Evolutionary conservation across 768 basidiomycete species (phyloP).

Genomic region (Calvatia gigantea): DNA sequence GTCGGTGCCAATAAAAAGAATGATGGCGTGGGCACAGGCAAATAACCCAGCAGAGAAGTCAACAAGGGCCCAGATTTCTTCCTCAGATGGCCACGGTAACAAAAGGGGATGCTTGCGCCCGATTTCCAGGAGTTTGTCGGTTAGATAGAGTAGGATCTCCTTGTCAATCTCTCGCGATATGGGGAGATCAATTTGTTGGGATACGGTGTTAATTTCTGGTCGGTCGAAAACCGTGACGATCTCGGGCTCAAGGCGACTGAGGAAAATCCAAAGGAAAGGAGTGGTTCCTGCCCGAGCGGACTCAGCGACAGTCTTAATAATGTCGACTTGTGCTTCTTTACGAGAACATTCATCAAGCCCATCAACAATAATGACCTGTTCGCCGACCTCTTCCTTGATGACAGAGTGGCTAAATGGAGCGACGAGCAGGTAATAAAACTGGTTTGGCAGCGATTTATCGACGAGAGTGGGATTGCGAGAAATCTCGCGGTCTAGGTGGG

Average conservation of each 20-base stretch:
- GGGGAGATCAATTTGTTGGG: slow-evolving; percentile 3
- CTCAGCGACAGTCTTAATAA: background rate
- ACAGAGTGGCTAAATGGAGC: background rate
- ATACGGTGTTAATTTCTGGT: too few species aligned
- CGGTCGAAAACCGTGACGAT: background rate
- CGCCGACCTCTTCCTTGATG: background rate
- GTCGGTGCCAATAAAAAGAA: slow-evolving; percentile 2
- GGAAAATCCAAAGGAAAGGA: background rate
- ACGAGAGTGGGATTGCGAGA: too few species aligned
- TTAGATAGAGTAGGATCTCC: slow-evolving; percentile 9
- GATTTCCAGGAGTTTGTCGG: slow-evolving; percentile 4
- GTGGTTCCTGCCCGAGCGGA: background rate
- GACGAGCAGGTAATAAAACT: background rate
- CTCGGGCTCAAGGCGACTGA: background rate
- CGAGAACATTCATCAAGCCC: too few species aligned
- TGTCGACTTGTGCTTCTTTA: background rate
- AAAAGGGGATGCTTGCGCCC: background rate
- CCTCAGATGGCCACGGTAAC: slow-evolving; percentile 8
- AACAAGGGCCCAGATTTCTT: background rate
- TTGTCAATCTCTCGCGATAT: slow-evolving; percentile 7
- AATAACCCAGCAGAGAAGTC: slow-evolving; percentile 2
- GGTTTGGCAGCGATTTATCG: too few species aligned
- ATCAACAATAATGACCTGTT: too few species aligned
- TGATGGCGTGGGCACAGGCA: background rate
- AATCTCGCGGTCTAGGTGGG: too few species aligned